Evolutionary conservation across 73 alveolate species (phyloP), one percentile per base, ranked within the genome.

Genomic region (Tetrahymena elliotti): DNA sequence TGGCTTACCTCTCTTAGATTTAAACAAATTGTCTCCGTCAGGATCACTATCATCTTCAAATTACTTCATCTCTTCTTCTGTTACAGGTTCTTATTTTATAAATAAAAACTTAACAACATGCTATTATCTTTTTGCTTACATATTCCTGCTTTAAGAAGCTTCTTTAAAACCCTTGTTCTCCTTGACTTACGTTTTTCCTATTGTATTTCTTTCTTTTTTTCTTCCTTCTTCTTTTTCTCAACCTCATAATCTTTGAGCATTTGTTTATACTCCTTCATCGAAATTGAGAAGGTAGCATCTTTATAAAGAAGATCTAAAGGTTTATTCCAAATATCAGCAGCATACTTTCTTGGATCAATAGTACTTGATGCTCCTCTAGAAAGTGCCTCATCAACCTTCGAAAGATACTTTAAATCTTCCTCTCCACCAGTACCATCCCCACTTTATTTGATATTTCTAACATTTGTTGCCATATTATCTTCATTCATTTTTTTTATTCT

Each of bases 271-370:
- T 94, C 96, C 27, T 94, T 94, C 39, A 94, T 94, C 15, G 95
- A 94, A 34, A 94, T 94, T n/a, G 95, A 53, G 35, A 94, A 94
- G 22, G 93, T 94, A 22, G 96, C 68, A 92, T 94, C 96, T 39
- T 94, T 94, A 68, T 94, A 94, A n/a, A 84, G 84, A 6, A 94
- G 36, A 41, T 94, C 96, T 5, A 94, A 37, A 16, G 96, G 96
- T 84, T 94, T 94, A 52, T 94, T 88, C 96, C 96, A 94, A 88
- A 94, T 68, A 68, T 68, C 88, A 68, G 88, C 95, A 33, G 96
- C 93, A 92, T 84, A 94, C 34, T 94, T 94, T 93, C 93, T 94
- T 34, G 94, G 94, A 88, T 94, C 96, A 18, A 68, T 68, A 0
- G 88, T 68, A 68, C 36, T 68, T 68, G 88, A 35, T 1, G 88